Conservation (phyloP, 345 rosid genomes). For the Fremontodendron californicum region DNA sequence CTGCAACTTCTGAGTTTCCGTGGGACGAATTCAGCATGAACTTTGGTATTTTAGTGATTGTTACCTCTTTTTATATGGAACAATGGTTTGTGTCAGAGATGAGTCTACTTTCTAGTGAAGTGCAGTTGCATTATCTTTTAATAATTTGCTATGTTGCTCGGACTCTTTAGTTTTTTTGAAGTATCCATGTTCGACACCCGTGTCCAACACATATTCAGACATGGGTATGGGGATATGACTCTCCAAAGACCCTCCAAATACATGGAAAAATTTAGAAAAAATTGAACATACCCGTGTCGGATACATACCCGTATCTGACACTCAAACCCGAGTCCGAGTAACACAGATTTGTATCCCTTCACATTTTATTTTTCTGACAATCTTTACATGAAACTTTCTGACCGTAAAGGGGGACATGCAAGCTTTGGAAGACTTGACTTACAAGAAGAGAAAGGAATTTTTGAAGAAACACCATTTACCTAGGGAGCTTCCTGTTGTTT, state of each 20-base stretch:
- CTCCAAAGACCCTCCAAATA: neutral
- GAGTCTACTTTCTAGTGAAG: neutral
- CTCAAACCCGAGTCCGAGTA: neutral
- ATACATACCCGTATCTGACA: neutral
- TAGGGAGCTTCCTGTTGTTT: conserved; percentile 72
- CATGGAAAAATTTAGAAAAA: neutral
- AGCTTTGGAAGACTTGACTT: conserved; percentile 95
- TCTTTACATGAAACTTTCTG: neutral
- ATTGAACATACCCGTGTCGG: neutral
- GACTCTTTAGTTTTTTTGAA: neutral
- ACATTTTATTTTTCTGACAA: neutral
- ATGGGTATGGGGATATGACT: neutral
- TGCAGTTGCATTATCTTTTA: neutral
- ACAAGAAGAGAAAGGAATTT: conserved; percentile 80
- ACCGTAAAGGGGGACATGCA: conserved; percentile 75
- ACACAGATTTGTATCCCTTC: neutral
- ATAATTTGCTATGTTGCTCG: neutral
- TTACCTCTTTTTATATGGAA: neutral
- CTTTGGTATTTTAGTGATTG: neutral
- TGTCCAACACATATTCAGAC: neutral
- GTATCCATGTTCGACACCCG: neutral
- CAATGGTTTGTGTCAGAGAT: neutral
- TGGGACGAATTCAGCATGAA: neutral
- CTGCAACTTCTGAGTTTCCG: neutral
- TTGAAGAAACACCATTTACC: conserved; percentile 69